Conservation (phyloP, 1,139 yeast genomes). For the Lodderomyces oxycetoniae region DNA sequence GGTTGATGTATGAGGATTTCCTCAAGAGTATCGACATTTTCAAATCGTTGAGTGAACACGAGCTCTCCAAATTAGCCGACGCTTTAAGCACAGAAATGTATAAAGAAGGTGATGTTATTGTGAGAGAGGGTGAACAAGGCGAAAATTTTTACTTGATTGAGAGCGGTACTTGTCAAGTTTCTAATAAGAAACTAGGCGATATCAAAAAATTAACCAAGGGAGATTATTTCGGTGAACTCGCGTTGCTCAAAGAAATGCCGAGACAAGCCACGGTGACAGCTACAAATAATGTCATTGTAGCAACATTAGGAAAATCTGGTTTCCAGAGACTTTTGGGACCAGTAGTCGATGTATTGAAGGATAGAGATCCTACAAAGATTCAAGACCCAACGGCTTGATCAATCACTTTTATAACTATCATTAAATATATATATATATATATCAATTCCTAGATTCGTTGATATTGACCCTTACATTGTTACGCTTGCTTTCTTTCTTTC, state of each 20-base stretch:
- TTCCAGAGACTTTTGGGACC: slow-evolving; percentile 93
- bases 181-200: slow-evolving; percentile 53
- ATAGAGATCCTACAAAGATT: slow-evolving; percentile 66
- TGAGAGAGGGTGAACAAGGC: slow-evolving; percentile 86
- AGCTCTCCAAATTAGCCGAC: slow-evolving; percentile 89
- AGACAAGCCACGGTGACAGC: slow-evolving; percentile 94
- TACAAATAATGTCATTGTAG: slow-evolving; percentile 71
- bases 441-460: neutral
- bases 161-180: slow-evolving; percentile 77
- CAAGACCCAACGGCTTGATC: slow-evolving; percentile 7
- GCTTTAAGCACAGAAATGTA: slow-evolving; percentile 79
- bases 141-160: slow-evolving; percentile 89
- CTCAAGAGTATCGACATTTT: slow-evolving; percentile 83
- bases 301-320: slow-evolving; percentile 85
- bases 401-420: slow-evolving; percentile 1
- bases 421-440: neutral
- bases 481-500: slow-evolving; percentile 1
- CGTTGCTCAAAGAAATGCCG: slow-evolving; percentile 84
- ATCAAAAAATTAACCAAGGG: slow-evolving; percentile 67
- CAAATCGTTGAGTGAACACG: slow-evolving; percentile 66
- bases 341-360: slow-evolving; percentile 72
- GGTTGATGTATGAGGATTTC: slow-evolving; percentile 86
- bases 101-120: slow-evolving; percentile 68
- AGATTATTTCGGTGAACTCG: slow-evolving; percentile 95
- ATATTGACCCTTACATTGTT: neutral